Evolutionary conservation across 768 basidiomycete genomes (phyloP).

Genomic region (Tulasnella sp.): DNA sequence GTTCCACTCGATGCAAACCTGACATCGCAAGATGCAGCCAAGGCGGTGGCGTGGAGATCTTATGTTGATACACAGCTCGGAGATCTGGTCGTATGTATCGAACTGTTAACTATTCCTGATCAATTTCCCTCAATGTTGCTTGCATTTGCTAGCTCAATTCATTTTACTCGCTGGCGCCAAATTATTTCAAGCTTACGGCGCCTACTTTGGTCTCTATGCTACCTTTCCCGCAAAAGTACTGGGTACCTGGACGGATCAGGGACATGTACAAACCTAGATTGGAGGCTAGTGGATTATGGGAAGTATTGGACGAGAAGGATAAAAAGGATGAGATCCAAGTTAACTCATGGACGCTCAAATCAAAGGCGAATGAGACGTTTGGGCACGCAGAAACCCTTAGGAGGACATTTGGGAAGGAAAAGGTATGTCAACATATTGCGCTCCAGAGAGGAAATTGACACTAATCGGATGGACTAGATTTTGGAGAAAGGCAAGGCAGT

Average conservation of each 20-base stretch:
- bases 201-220: constrained; percentile 44
- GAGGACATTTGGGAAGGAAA: constrained; percentile 47
- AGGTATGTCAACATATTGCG: constrained; percentile 30
- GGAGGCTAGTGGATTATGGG: constrained; percentile 54
- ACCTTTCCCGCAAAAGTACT: constrained; percentile 59
- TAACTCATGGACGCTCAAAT: constrained; percentile 21
- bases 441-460: neutral
- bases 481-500: constrained; percentile 43
- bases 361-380: constrained; percentile 24
- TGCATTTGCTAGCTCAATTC: constrained; percentile 39
- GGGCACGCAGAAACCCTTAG: constrained; percentile 30
- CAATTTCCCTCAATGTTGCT: neutral
- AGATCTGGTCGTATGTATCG: constrained; percentile 49
- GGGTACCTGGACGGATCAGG: constrained; percentile 52
- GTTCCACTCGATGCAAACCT: constrained; percentile 40
- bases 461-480: constrained; percentile 31
- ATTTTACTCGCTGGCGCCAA: constrained; percentile 47
- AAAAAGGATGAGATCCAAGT: constrained; percentile 29
- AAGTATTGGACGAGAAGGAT: constrained; percentile 30
- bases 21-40: constrained; percentile 35
- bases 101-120: constrained; percentile 3
- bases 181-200: constrained; percentile 47
- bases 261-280: constrained; percentile 43
- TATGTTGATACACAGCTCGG: constrained; percentile 56
- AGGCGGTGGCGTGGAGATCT: constrained; percentile 47